A percentile compares a stretch with the other conserved stretches of the same genome.
Evolutionary conservation across 2,329 filamentous ascomycete species (phyloP).

Genomic region (Pseudocercospora pini-densiflorae): DNA sequence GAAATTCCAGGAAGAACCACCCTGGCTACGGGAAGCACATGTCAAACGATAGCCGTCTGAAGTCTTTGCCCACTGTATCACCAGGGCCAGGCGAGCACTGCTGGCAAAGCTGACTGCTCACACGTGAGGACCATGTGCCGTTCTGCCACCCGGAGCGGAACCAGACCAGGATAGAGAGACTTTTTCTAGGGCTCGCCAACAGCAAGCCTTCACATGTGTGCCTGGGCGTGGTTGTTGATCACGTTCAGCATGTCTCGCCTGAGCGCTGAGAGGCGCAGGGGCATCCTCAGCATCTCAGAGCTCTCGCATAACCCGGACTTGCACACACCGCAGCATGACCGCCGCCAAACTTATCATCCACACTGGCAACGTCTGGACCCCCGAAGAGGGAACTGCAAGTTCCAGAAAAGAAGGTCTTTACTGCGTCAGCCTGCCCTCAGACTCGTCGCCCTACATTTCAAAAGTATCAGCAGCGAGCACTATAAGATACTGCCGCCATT

Average conservation of each 20-base stretch:
- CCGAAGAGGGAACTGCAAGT: constrained; percentile 27
- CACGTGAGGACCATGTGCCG: constrained; percentile 30
- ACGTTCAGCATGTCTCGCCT: constrained; percentile 8
- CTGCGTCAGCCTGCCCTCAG: constrained; percentile 15
- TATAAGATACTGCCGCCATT: constrained; percentile 18
- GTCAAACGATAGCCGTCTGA: constrained; percentile 33
- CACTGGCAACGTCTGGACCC: constrained; percentile 8
- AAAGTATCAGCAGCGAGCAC: constrained; percentile 14
- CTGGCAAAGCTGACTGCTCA: constrained; percentile 13
- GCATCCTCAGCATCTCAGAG: background rate
- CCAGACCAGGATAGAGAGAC: background rate
- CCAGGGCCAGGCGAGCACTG: constrained; percentile 19
- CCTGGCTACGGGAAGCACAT: constrained; percentile 23
- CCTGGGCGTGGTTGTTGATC: constrained; percentile 17
- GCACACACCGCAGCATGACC: constrained; percentile 6
- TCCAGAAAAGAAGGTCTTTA: constrained; percentile 11
- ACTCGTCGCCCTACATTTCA: constrained; percentile 22
- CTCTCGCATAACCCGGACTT: background rate
- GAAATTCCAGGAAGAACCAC: constrained; percentile 10
- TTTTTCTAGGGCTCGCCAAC: constrained; percentile 5
- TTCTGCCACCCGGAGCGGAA: constrained; percentile 10
- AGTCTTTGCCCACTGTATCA: constrained; percentile 24
- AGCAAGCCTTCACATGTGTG: constrained; percentile 7
- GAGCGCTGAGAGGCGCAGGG: background rate
- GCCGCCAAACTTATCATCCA: background rate